Evolutionary conservation across 345 rosid species (phyloP).

Genomic region (Syzygium aqueum): DNA sequence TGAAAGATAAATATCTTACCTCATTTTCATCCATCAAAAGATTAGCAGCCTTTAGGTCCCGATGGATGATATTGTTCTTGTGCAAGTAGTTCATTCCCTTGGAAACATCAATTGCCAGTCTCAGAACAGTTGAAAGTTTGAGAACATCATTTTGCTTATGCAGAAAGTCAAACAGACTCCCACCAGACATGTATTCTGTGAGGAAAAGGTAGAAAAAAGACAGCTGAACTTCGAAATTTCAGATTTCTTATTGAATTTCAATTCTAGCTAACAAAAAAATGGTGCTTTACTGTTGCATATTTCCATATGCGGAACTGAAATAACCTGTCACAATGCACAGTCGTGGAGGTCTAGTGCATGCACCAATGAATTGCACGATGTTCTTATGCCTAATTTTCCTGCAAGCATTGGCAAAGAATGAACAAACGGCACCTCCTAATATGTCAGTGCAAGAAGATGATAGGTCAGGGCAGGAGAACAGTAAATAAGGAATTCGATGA

Average conservation of each 20-base stretch:
- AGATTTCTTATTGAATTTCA: neutral
- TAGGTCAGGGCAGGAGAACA: neutral
- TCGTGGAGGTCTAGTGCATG: constrained; percentile 46
- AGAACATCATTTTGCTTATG: constrained; percentile 44
- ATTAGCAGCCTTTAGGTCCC: constrained; percentile 71
- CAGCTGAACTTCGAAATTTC: neutral
- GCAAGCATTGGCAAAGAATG: neutral
- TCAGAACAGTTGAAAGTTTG: constrained; percentile 37
- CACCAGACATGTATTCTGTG: constrained; percentile 61
- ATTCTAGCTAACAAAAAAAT: neutral
- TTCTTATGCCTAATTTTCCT: constrained; percentile 61
- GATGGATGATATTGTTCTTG: constrained; percentile 25
- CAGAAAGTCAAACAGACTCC: constrained; percentile 57
- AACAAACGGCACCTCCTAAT: neutral
- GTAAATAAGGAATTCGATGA: neutral
- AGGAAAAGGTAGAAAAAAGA: constrained; percentile 3
- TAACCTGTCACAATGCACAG: constrained; percentile 56
- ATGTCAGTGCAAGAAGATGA: neutral
- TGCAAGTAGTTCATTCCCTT: constrained; percentile 69
- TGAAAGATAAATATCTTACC: constrained; percentile 27
- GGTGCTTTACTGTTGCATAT: neutral
- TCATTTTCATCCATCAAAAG: constrained; percentile 59
- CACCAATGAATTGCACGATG: constrained; percentile 57
- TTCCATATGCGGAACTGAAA: neutral
- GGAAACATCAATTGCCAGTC: constrained; percentile 59